These are phyloP conservation scores for Ustulina deusta DNA, from an alignment of 2,329 filamentous ascomycete genomes.

Conservation along the genomic window DNA sequence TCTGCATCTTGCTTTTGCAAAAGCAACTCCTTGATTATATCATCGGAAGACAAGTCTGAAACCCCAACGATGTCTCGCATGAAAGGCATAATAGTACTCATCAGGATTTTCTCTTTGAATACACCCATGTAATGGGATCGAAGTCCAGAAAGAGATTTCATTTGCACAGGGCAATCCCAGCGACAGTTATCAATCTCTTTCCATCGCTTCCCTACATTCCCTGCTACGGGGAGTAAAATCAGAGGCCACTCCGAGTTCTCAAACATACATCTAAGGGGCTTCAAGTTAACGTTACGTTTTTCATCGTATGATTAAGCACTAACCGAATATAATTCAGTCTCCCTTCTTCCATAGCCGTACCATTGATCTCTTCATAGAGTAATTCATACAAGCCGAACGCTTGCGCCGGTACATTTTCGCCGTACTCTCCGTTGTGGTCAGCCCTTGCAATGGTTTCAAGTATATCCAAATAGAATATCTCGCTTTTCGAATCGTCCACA, in stretches of 20 bases:
- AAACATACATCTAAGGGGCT: background rate
- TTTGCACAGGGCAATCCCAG: slow-evolving; percentile 20
- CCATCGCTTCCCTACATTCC: slow-evolving; percentile 4
- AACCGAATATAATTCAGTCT: slow-evolving; percentile 6
- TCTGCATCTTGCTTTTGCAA: slow-evolving; percentile 1
- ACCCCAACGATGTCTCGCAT: slow-evolving; percentile 12
- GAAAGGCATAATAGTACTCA: background rate
- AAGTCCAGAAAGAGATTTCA: slow-evolving; percentile 18
- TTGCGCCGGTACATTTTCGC: background rate
- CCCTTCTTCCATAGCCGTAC: background rate
- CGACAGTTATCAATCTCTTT: slow-evolving; percentile 10
- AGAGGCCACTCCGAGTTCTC: background rate
- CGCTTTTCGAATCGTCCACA: background rate
- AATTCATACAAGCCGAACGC: slow-evolving; percentile 8
- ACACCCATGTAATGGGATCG: slow-evolving; percentile 6
- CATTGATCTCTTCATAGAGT: background rate
- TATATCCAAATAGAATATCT: slow-evolving; percentile 11
- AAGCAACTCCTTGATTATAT: slow-evolving; percentile 15
- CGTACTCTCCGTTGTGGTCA: background rate
- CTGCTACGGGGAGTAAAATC: slow-evolving; percentile 4
- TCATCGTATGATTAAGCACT: background rate
- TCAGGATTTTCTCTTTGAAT: background rate
- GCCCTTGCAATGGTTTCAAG: background rate
- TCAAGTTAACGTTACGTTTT: background rate
- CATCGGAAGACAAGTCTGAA: slow-evolving; percentile 4